Conservation (phyloP, 176 grass and related monocot species). For the Hsuehochloa calcarea region DNA sequence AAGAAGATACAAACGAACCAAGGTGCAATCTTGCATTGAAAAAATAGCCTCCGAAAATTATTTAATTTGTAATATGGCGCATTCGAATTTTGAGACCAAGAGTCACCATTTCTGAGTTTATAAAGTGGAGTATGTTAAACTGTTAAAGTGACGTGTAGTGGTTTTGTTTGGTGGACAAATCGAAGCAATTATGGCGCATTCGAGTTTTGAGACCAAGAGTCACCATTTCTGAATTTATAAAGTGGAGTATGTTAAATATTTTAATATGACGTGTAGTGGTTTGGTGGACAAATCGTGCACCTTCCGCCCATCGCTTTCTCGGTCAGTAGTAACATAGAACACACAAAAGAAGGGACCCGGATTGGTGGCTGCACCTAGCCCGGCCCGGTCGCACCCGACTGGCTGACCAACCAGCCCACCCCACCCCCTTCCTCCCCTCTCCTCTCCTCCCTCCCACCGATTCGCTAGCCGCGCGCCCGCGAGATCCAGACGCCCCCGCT, state of each 20-base stretch:
- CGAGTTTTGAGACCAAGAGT: too few species aligned
- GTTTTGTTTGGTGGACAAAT: too few species aligned
- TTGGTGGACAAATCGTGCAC: not conserved
- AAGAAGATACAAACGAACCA: too few species aligned
- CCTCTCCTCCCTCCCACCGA: conserved; percentile 16
- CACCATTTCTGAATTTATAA: not conserved
- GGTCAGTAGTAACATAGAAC: not conserved
- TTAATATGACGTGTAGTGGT: not conserved
- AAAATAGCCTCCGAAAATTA: too few species aligned
- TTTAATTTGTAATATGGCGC: too few species aligned
- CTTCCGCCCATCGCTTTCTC: not conserved
- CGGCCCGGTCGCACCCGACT: not conserved
- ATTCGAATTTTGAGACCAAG: too few species aligned
- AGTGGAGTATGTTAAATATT: not conserved
- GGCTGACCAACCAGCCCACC: conserved; percentile 26
- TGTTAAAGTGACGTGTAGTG: not conserved
- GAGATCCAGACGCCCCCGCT: conserved; percentile 38
- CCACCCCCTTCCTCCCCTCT: not conserved
- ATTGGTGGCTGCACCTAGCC: not conserved
- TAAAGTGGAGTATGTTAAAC: not conserved
- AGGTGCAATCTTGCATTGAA: too few species aligned
- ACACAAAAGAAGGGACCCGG: not conserved
- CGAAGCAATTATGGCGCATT: too few species aligned
- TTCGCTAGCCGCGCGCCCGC: conserved; percentile 35
- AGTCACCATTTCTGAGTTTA: not conserved